phyloP scores from a whole-genome alignment of 495 filamentous ascomycete genomes.

The Penicillium salamii region DNA sequence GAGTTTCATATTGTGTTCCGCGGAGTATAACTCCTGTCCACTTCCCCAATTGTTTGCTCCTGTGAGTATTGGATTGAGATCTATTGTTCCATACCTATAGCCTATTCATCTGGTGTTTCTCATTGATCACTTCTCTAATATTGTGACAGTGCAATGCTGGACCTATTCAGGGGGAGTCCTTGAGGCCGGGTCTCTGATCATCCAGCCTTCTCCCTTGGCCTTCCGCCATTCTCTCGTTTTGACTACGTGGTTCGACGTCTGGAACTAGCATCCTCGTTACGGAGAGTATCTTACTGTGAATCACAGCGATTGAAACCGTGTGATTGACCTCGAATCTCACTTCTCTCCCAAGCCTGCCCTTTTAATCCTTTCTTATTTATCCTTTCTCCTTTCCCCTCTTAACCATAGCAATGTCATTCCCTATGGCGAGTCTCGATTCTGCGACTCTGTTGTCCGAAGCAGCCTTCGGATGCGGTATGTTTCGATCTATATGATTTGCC shows the following conservation, averaged over 20 bases:
- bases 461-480: conserved; percentile 47
- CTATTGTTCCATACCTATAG: not conserved
- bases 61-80: not conserved
- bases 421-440: conserved; percentile 37
- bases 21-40: not conserved
- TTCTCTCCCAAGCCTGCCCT: not conserved
- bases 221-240: not conserved
- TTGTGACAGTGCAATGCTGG: conserved; percentile 24
- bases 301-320: not conserved
- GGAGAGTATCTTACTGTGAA: not conserved
- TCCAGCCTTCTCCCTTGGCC: conserved; percentile 3
- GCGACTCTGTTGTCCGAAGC: conserved; percentile 40
- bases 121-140: conserved; percentile 4
- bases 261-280: conserved; percentile 12
- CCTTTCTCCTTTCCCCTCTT: conserved; percentile 1
- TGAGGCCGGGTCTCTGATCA: conserved; percentile 15
- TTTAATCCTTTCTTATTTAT: conserved; percentile 2
- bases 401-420: conserved; percentile 1
- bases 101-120: conserved; percentile 1
- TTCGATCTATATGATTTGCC: not conserved
- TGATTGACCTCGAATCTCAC: conserved; percentile 1
- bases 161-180: conserved; percentile 21
- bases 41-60: not conserved
- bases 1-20: not conserved
- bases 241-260: conserved; percentile 4